Conservation (phyloP, 305 asterid species). For the Fraxinus albicans region DNA sequence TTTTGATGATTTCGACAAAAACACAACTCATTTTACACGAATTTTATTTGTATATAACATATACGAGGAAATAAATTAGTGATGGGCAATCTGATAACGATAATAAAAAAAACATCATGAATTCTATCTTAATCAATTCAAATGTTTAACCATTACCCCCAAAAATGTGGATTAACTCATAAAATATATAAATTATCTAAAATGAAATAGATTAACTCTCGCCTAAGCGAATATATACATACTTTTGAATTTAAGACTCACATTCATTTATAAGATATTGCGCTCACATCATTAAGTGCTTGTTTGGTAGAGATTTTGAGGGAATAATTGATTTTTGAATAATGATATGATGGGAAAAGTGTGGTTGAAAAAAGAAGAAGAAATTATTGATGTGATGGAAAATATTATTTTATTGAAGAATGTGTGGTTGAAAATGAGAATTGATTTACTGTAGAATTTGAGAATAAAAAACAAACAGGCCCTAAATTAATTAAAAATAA, state of each 20-base stretch:
- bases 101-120: neutral
- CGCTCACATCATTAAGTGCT: neutral
- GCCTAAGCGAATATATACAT: neutral
- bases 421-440: too few species aligned
- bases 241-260: too few species aligned
- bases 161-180: neutral
- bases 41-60: too few species aligned
- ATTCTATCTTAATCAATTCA: neutral
- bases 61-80: neutral
- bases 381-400: too few species aligned
- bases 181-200: neutral
- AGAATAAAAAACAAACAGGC: too few species aligned
- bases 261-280: neutral
- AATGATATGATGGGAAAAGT: too few species aligned
- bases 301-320: too few species aligned
- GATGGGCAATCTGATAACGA: neutral
- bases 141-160: neutral
- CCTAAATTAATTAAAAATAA: too few species aligned
- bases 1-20: neutral
- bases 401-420: too few species aligned
- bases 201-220: neutral
- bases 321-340: too few species aligned
- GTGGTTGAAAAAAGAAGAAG: too few species aligned
- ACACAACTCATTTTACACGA: neutral
- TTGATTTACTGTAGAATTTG: too few species aligned